Base-by-base conservation (phyloP, 805 yeast genomes). In the Cyberlindnera sargentensis region DNA sequence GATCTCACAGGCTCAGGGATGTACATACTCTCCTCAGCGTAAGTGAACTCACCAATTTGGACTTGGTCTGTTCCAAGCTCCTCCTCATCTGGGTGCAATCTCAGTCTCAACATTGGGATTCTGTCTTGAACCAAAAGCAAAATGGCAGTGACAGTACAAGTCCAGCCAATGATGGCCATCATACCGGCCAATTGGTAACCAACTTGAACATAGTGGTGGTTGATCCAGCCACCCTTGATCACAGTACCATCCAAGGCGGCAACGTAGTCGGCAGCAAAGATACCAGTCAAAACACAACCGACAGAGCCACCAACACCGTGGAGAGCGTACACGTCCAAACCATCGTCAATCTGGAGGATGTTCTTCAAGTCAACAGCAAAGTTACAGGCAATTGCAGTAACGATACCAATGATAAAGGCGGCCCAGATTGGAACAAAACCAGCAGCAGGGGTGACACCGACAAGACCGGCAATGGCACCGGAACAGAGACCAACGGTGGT, bases 371-470 rank as follows among this genome's bases (percentile, higher is more conserved):
- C 95, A 49, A 87, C 88, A 39, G 95, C 91, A 59, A 78, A 75
- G 73, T 90, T 89, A 70, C 95, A 88, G 33, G 80, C 80, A 43
- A 79, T 61, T 29, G 82, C 91, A 40, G 91, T 79, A 34, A 88
- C 68, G 46, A 78, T 75, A 60, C 97, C 97, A 58, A 90, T 84
- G 47, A 85, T 78, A 37, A 88, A 80, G 3, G 96, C 77, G 47
- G 89, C 78, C 79, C 90, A 91, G 45, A 91, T 80, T 45, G 97
- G 97, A 40, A 91, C 96, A 61, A 71, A 90, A 50, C 97, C 98
- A 23, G 98, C 97, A 50, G 91, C 97, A 39, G 99, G 98, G 2
- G 98, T 91, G 50, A 91, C 82, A 60, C 93, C 93, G 39, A 93
- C 97, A 49, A 91, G 76, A 50, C 98, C 99, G 31, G 95, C 84